Percentiles rank a stretch among this genome's conserved stretches.
Evolutionary conservation across 2,329 filamentous ascomycete species (phyloP).

Genomic region (Hymenoscyphus linearis): DNA sequence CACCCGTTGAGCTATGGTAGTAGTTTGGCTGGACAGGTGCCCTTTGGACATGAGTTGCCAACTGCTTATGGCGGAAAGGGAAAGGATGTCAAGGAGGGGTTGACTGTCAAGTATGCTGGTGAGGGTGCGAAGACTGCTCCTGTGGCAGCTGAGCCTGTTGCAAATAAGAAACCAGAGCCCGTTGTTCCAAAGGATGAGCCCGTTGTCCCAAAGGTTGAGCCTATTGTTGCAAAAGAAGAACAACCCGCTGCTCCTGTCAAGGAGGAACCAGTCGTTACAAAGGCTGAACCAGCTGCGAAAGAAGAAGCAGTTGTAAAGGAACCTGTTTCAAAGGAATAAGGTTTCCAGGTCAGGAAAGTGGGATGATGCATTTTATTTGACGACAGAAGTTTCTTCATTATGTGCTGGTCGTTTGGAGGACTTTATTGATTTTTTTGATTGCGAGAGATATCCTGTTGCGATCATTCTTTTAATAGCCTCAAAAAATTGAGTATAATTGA

Average conservation of each 20-base stretch:
- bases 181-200: neutral
- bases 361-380: neutral
- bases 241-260: neutral
- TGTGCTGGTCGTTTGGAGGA: neutral
- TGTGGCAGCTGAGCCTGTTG: neutral
- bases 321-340: neutral
- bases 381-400: neutral
- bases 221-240: neutral
- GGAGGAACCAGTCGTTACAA: neutral
- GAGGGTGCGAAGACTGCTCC: neutral
- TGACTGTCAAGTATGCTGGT: conserved; percentile 29
- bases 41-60: conserved; percentile 62
- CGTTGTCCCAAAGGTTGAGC: neutral
- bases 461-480: neutral
- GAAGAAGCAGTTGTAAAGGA: neutral
- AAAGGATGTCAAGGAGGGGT: conserved; percentile 34
- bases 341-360: neutral
- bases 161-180: neutral
- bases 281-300: neutral
- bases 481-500: neutral
- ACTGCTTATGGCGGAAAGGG: conserved; percentile 75
- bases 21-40: conserved; percentile 57
- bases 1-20: conserved; percentile 71
- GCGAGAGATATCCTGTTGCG: conserved; percentile 1
- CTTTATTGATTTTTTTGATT: neutral